Evolutionary conservation across 768 basidiomycete genomes (phyloP).

Genomic region (Hericium rajendrae): DNA sequence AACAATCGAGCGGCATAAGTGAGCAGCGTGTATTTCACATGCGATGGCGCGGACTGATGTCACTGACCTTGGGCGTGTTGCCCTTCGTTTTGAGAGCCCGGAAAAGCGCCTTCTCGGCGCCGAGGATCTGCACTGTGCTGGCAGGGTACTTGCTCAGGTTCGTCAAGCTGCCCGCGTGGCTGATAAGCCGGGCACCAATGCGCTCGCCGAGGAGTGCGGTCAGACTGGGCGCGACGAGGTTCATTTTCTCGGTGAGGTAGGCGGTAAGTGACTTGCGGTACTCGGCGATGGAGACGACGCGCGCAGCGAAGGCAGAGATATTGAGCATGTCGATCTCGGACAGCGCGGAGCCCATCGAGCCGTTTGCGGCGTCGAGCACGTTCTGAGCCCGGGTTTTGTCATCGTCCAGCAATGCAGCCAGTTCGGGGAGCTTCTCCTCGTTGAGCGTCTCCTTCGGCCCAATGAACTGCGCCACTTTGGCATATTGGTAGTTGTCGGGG

Average conservation of each 20-base stretch:
- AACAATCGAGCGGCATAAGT: neutral
- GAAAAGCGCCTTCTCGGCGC: constrained; percentile 97
- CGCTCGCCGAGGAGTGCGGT: constrained; percentile 87
- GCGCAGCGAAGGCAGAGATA: constrained; percentile 81
- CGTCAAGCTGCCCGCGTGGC: constrained; percentile 92
- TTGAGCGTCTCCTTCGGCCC: constrained; percentile 77
- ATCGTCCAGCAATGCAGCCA: constrained; percentile 75
- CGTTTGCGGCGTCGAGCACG: constrained; percentile 86
- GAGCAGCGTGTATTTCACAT: neutral
- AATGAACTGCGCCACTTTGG: constrained; percentile 74
- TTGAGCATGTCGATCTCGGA: constrained; percentile 93
- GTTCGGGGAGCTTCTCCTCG: constrained; percentile 72
- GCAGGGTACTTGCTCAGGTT: constrained; percentile 98
- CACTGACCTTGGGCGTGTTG: constrained; percentile 84
- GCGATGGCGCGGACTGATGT: neutral
- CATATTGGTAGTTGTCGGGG: constrained; percentile 91
- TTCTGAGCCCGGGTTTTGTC: constrained; percentile 84
- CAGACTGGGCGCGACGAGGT: constrained; percentile 88
- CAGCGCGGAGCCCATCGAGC: constrained; percentile 90
- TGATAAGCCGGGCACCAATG: constrained; percentile 86
- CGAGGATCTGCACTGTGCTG: constrained; percentile 94
- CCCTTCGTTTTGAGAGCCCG: constrained; percentile 97
- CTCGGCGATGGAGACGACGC: constrained; percentile 86
- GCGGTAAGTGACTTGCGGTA: constrained; percentile 86
- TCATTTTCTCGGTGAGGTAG: constrained; percentile 96